Evolutionary conservation across 495 filamentous ascomycete genomes (phyloP), one percentile per base, ranked within the genome.

Genomic region (Podospora anserina): DNA sequence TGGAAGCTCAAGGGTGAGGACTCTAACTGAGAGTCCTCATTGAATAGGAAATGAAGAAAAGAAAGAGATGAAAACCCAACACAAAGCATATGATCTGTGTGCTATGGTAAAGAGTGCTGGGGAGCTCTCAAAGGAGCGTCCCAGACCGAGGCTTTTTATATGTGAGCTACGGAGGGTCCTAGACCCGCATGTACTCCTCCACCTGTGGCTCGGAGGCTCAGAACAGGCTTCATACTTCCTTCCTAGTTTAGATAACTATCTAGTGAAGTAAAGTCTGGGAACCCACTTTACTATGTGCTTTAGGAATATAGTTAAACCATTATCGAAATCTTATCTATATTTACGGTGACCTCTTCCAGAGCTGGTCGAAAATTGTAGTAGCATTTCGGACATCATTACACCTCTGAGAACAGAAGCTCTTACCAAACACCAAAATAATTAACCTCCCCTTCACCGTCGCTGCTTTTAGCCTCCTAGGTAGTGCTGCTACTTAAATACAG

Each of bases 401-500:
- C 23, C 20, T 16, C 27, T 34, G 56, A 27, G 11, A 2, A 20
- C 57, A 69, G 20, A 30, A 56, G 62, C 18, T 19, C 56, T 19
- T 9, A 53, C 9, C 61, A 19, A 0, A 3, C 57, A 16, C 9
- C 59, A 32, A 30, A 9, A 39, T 61, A 19, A 28, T 44, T 13
- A 61, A 7, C 15, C 28, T 49, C 18, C 49, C n/a, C 18, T 56
- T 56, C 28, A 6, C 15, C 27, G 4, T 61, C 58, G 16, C 63
- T 49, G 34, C 64, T 23, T 20, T 70, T 20, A 49, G 30, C 27
- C 57, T 70, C 27, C n/a, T 61, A 3, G 65, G 68, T 53, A 56
- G 4, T 23, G 69, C 26, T 5, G 28, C 63, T 55, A 68, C 66
- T 20, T 66, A 71, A 61, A 57, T 58, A 30, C 68, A 71, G 63